These are phyloP conservation scores for Acanthamoeba sp. DNA, from an alignment of 208 protist genomes.

Conservation along the genomic window DNA sequence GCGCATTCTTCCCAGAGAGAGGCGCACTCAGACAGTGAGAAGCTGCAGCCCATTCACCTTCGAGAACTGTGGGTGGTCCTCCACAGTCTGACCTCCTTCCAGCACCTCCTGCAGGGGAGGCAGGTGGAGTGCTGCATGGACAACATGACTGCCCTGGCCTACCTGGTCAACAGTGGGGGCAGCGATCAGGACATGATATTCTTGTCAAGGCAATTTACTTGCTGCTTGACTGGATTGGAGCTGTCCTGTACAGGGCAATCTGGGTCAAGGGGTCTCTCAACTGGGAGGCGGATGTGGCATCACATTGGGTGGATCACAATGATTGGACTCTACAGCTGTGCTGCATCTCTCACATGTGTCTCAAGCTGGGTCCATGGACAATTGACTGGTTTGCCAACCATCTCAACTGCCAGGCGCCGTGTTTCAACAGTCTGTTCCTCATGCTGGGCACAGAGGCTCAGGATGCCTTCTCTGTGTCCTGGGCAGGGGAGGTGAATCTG, in stretches of 20 bases:
- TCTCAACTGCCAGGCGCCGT: background rate
- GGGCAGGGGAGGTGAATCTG: background rate
- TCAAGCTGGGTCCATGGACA: background rate
- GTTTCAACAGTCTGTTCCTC: conserved; percentile 17
- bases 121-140: conserved; percentile 33
- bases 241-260: background rate
- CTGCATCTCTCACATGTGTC: background rate
- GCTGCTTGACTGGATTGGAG: background rate
- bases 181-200: background rate
- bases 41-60: conserved; percentile 10
- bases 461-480: background rate
- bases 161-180: background rate
- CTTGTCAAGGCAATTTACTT: background rate
- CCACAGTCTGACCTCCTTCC: background rate
- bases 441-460: background rate
- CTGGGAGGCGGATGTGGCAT: background rate
- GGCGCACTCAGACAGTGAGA: background rate
- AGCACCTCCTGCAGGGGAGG: background rate
- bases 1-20: background rate
- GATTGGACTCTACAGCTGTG: background rate
- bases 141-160: background rate
- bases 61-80: background rate
- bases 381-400: background rate
- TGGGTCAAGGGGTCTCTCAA: conserved; percentile 13
- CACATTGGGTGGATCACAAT: background rate